phyloP scores from a whole-genome alignment of 1,139 yeast genomes.

The Taphrina betulina region DNA sequence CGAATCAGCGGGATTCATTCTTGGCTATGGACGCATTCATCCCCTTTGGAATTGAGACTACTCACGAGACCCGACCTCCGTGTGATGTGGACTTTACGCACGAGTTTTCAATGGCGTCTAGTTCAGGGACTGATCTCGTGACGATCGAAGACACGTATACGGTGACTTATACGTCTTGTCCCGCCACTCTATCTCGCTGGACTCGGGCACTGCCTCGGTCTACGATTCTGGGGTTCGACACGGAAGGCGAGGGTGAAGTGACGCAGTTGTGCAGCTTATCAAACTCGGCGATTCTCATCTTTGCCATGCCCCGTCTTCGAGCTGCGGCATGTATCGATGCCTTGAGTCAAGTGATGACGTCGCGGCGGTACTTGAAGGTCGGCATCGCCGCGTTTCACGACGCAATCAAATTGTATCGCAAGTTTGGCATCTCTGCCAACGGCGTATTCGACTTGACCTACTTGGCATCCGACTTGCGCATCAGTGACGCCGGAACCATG shows the following conservation, averaged over 20 bases:
- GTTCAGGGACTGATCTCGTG: background rate
- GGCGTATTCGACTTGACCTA: constrained; percentile 9
- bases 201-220: background rate
- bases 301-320: background rate
- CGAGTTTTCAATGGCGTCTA: background rate
- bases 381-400: constrained; percentile 19
- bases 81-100: constrained; percentile 12
- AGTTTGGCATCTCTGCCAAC: background rate
- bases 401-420: constrained; percentile 6
- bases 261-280: constrained; percentile 4
- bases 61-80: no score
- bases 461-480: constrained; percentile 4
- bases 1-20: no score
- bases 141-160: constrained; percentile 2
- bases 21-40: no score
- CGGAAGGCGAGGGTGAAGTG: constrained; percentile 11
- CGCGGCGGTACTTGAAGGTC: constrained; percentile 1
- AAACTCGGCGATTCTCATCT: background rate
- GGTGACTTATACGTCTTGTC: constrained; percentile 6
- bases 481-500: background rate
- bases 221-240: constrained; percentile 11
- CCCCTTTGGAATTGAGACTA: no score
- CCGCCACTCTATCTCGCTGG: constrained; percentile 1
- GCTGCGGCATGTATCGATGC: background rate
- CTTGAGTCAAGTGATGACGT: background rate